A percentile compares a stretch with the other conserved stretches of the same genome.
These are phyloP conservation scores for Alternaria incomplexa DNA, from an alignment of 2,329 filamentous ascomycete species.

Conservation along the genomic window DNA sequence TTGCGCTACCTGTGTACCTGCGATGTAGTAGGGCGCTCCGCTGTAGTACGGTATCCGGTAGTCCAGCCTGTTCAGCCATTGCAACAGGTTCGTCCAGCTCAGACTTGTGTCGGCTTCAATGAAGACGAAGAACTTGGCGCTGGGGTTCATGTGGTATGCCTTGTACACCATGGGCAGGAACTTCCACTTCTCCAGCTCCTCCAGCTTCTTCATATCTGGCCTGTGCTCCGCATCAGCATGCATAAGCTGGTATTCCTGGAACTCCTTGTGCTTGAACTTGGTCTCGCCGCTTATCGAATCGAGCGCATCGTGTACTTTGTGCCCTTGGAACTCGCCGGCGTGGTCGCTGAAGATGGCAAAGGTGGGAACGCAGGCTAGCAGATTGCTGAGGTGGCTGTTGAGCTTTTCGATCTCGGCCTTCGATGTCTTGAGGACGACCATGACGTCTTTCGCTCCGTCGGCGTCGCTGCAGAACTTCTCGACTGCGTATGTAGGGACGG, in stretches of 20 bases:
- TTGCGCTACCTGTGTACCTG: slow-evolving; percentile 49
- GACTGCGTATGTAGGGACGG: slow-evolving; percentile 2
- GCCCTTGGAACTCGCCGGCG: slow-evolving; percentile 58
- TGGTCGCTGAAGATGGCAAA: slow-evolving; percentile 66
- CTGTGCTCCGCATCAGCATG: slow-evolving; percentile 51
- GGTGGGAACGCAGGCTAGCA: slow-evolving; percentile 62
- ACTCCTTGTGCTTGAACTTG: slow-evolving; percentile 54
- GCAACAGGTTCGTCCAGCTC: slow-evolving; percentile 47
- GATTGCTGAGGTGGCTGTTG: slow-evolving; percentile 61
- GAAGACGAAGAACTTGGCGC: slow-evolving; percentile 41
- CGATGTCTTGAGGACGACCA: slow-evolving; percentile 65
- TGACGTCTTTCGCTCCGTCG: slow-evolving; percentile 55
- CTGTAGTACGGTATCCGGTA: slow-evolving; percentile 51
- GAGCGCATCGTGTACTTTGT: slow-evolving; percentile 59
- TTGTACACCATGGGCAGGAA: slow-evolving; percentile 62
- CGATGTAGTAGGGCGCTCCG: slow-evolving; percentile 48
- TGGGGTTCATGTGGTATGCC: slow-evolving; percentile 47
- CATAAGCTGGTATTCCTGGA: slow-evolving; percentile 59
- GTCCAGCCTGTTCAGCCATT: slow-evolving; percentile 49
- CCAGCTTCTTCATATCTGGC: slow-evolving; percentile 52
- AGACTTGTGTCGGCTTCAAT: slow-evolving; percentile 45
- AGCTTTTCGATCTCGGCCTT: slow-evolving; percentile 65
- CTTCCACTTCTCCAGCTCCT: slow-evolving; percentile 65
- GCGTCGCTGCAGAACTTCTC: slow-evolving; percentile 33
- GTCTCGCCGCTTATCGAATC: slow-evolving; percentile 46